A percentile compares a stretch with the other conserved stretches of the same genome.
Evolutionary conservation across 192 early-diverging fungal species (phyloP).

Genomic region (Backusella parvicylindrica): DNA sequence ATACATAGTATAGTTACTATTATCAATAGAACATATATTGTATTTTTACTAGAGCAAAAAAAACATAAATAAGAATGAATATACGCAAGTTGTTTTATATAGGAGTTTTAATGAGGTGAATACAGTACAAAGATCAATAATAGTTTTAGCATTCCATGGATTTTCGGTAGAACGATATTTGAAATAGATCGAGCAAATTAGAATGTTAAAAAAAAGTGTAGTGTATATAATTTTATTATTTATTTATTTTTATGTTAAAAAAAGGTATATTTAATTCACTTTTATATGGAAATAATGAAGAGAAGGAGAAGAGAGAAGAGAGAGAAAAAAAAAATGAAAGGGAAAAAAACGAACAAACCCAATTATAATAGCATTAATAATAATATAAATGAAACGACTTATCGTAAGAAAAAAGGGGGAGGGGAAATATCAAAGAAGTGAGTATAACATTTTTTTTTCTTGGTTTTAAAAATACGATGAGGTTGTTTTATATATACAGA

Average conservation of each 20-base stretch:
- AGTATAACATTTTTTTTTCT: background rate
- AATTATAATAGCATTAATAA: background rate
- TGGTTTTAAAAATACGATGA: background rate
- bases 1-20: background rate
- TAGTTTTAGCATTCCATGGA: background rate
- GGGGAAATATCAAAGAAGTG: background rate
- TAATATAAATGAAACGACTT: background rate
- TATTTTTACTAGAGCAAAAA: background rate
- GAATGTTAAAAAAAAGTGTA: background rate
- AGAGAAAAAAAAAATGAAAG: background rate
- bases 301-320: background rate
- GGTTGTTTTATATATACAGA: background rate
- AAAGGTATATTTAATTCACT: slow-evolving; percentile 2
- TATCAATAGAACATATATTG: too few species aligned
- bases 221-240: background rate
- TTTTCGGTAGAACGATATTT: background rate
- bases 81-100: background rate
- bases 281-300: background rate
- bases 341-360: too few species aligned
- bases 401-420: background rate
- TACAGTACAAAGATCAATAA: background rate
- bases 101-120: background rate
- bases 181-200: background rate
- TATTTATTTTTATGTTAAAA: background rate
- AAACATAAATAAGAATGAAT: background rate